Evolutionary conservation across 495 filamentous ascomycete genomes (phyloP).

Genomic region (Neurospora tetrasperma): DNA sequence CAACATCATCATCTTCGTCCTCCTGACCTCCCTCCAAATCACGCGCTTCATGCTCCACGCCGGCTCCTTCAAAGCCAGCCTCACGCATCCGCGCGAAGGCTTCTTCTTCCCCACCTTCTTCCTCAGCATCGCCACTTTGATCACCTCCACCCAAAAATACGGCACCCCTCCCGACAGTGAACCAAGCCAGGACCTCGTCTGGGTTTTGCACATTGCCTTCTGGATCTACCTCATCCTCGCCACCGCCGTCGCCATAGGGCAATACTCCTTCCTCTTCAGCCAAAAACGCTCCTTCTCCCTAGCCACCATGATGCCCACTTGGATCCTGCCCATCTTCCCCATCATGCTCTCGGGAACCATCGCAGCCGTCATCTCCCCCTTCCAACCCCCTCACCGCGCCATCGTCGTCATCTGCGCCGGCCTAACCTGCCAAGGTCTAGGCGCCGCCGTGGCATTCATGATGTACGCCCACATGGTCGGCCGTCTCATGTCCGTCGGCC

Average conservation of each 20-base stretch:
- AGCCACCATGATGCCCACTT: conserved; percentile 43
- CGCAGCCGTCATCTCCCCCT: conserved; percentile 33
- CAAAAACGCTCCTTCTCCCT: conserved; percentile 21
- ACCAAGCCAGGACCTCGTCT: conserved; percentile 25
- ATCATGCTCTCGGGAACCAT: conserved; percentile 45
- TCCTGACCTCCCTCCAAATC: conserved; percentile 40
- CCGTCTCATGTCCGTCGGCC: conserved; percentile 49
- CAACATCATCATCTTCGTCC: conserved; percentile 50
- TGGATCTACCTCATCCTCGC: conserved; percentile 42
- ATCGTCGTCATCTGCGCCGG: conserved; percentile 40
- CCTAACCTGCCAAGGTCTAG: conserved; percentile 44
- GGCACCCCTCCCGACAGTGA: conserved; percentile 31
- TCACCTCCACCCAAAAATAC: conserved; percentile 50
- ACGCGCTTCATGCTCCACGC: conserved; percentile 48
- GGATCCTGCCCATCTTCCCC: conserved; percentile 50
- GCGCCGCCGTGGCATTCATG: conserved; percentile 38
- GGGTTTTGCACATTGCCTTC: conserved; percentile 36
- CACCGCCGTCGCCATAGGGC: conserved; percentile 36
- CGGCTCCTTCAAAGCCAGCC: conserved; percentile 40
- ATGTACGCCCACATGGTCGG: conserved; percentile 53
- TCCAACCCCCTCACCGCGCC: conserved; percentile 31
- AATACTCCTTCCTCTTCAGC: conserved; percentile 44
- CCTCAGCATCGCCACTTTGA: conserved; percentile 53
- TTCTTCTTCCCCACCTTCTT: conserved; percentile 62
- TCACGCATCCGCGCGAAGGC: conserved; percentile 53